phyloP scores from a whole-genome alignment of 768 basidiomycete genomes.

The Mrakia frigida region DNA sequence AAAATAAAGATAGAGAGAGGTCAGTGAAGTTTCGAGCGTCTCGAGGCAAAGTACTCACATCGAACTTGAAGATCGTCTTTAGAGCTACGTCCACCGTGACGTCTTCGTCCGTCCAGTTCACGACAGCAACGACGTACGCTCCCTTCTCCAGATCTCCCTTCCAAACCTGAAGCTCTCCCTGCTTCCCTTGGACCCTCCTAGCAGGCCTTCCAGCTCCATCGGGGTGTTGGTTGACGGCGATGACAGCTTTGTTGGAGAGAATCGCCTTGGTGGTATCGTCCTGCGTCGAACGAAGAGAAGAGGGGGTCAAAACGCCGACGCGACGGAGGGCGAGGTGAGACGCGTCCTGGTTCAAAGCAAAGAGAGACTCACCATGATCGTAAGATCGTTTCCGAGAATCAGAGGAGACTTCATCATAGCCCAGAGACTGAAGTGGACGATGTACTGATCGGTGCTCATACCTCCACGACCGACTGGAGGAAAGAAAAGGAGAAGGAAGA shows the following conservation, averaged over 20 bases:
- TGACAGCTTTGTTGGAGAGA: slow-evolving; percentile 25
- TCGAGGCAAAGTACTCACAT: background rate
- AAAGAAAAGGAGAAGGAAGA: background rate
- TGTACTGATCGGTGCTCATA: slow-evolving; percentile 48
- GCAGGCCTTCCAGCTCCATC: slow-evolving; percentile 3
- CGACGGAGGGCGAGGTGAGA: background rate
- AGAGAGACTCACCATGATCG: slow-evolving; percentile 41
- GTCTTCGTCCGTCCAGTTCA: slow-evolving; percentile 28
- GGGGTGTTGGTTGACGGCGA: slow-evolving; percentile 15
- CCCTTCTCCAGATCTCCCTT: slow-evolving; percentile 5
- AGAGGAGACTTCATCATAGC: slow-evolving; percentile 52
- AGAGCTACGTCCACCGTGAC: slow-evolving; percentile 15
- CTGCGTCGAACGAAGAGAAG: background rate
- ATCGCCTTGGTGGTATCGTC: slow-evolving; percentile 18
- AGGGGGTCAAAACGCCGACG: background rate
- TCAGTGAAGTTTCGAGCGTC: background rate
- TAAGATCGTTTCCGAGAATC: slow-evolving; percentile 48
- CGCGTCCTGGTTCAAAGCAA: background rate
- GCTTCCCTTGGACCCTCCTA: background rate
- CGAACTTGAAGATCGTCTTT: slow-evolving; percentile 27
- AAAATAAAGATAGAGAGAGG: too few relatives aligned
- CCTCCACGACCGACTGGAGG: slow-evolving; percentile 34
- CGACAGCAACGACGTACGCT: slow-evolving; percentile 18
- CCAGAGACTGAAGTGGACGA: slow-evolving; percentile 52
- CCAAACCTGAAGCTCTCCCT: slow-evolving; percentile 26